Evolutionary conservation across 441 rosid genomes (phyloP), one percentile per base, ranked within the genome.

Genomic region (Erysimum cheiri): DNA sequence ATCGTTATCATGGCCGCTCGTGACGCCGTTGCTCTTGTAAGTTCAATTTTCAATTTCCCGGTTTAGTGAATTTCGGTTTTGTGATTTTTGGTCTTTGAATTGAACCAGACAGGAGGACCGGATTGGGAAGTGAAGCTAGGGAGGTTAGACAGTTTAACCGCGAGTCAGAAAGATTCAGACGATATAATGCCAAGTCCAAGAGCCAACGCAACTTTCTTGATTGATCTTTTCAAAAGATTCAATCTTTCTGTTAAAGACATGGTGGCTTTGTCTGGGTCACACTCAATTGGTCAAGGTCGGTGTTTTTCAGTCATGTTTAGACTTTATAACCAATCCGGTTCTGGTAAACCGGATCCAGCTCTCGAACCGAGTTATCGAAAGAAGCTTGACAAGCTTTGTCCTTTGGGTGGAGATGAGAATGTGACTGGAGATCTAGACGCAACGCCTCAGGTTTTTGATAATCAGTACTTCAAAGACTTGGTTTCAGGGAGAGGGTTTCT

Each of bases 221-320:
- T 90, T 0, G 81, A 86, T 69, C 85, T 94, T 4, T 92, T 94
- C 63, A 29, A 67, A 13, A 76, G 68, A 69, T 87, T 83, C 81
- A 67, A 85, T 58, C 98, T 94, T 41, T 92, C 97, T 0, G 75
- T 81, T 5, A 83, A 79, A 65, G 98, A 94, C 77, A 77, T 86
- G 47, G 97, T 94, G 6, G 98, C 97, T 63, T 94, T 94, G 57
- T 94, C 99, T 0, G 99, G 98, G 7, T 88, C 99, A 50, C 99
- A 92, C 77, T 88, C 99, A 1, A 86, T 94, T 3, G 98, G 98
- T 22, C 72, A 92, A 72, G 98, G 71, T 32, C 76, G 99, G 56
- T 94, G 99, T 71, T 92, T 94, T 66, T 94, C 99, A 0, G 78
- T 94, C 69, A 78, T 90, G 80, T 90, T 82, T 52, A 83, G 98